Evolutionary conservation across 2,329 filamentous ascomycete genomes (phyloP).

Genomic region (Metarhizium humberi): DNA sequence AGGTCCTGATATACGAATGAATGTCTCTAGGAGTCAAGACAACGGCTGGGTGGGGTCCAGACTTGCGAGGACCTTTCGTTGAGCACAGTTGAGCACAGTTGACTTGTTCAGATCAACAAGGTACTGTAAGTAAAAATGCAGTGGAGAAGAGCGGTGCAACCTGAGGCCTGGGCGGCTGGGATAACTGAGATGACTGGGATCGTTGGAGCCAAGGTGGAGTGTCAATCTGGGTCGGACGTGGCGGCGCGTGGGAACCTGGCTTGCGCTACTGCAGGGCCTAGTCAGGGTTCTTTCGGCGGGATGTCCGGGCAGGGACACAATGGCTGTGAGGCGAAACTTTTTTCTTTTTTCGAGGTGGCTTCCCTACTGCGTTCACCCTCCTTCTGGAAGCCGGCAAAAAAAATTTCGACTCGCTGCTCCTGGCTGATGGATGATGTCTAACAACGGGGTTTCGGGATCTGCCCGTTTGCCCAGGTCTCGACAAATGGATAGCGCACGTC

Average conservation of each 20-base stretch:
- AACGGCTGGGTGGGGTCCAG: background rate
- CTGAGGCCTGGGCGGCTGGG: background rate
- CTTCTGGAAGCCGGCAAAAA: conserved; percentile 1
- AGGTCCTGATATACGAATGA: background rate
- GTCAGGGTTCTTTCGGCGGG: background rate
- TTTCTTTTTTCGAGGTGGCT: too few species aligned
- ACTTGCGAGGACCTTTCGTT: background rate
- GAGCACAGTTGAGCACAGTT: background rate
- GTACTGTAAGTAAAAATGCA: background rate
- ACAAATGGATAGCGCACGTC: background rate
- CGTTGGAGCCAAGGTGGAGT: conserved; percentile 1
- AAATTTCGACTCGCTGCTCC: background rate
- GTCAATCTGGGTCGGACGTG: conserved; percentile 4
- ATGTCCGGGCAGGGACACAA: conserved; percentile 1
- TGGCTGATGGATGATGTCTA: background rate
- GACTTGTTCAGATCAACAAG: background rate
- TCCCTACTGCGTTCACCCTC: background rate
- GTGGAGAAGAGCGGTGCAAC: background rate
- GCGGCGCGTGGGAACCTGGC: background rate
- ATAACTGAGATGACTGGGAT: background rate
- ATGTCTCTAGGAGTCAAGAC: background rate
- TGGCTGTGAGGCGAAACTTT: background rate
- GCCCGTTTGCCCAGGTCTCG: background rate
- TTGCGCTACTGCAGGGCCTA: background rate
- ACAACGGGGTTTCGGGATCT: background rate